Evolutionary conservation across 345 rosid genomes (phyloP).

Genomic region (Conringia planisiliqua): DNA sequence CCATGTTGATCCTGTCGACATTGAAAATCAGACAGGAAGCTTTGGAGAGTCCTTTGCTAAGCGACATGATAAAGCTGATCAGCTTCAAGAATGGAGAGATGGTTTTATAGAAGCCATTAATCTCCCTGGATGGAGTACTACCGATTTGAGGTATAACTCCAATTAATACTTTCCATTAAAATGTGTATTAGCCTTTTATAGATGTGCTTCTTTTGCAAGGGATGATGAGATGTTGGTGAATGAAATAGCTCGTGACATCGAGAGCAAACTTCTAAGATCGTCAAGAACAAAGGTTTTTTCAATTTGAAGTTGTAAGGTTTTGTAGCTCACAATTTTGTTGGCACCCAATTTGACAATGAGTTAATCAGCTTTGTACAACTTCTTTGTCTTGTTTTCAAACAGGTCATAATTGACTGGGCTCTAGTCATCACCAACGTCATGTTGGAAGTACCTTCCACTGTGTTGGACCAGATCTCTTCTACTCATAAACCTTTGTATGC

Average conservation of each 20-base stretch:
- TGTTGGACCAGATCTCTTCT: constrained; percentile 24
- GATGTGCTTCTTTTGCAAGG: not conserved
- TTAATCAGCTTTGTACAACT: too few relatives aligned
- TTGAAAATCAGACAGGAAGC: constrained; percentile 28
- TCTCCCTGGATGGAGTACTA: constrained; percentile 18
- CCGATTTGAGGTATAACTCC: not conserved
- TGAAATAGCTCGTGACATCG: constrained; percentile 19
- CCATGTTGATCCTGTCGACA: constrained; percentile 29
- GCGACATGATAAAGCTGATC: not conserved
- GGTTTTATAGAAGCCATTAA: constrained; percentile 17
- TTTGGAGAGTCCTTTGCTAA: constrained; percentile 27
- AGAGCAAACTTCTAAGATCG: constrained; percentile 18
- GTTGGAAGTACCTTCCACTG: constrained; percentile 10
- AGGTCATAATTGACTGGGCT: constrained; percentile 21
- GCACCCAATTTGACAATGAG: too few relatives aligned
- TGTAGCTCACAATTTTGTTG: not conserved
- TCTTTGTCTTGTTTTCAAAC: not conserved
- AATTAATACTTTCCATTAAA: not conserved
- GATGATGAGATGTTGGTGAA: constrained; percentile 25
- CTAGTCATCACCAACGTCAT: constrained; percentile 21
- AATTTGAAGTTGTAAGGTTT: not conserved
- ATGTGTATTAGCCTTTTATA: not conserved
- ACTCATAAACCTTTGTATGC: not conserved
- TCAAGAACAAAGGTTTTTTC: constrained; percentile 21
- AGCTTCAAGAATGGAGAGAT: constrained; percentile 12